Evolutionary conservation across 2,329 filamentous ascomycete species (phyloP).

Genomic region (Claviceps digitariae): DNA sequence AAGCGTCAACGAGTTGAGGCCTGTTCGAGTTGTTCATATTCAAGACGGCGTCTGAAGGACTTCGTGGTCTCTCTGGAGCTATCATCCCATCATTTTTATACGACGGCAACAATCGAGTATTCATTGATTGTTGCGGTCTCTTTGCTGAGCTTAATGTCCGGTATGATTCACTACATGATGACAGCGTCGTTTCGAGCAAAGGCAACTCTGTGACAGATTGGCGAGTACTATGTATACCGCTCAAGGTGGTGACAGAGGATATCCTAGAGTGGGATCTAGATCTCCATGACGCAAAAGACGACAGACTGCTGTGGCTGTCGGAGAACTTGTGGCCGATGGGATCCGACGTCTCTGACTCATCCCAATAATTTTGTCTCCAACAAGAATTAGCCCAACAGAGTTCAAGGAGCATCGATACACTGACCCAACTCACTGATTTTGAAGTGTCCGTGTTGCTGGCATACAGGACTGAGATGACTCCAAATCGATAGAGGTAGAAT

Average conservation of each 20-base stretch:
- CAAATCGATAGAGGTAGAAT: conserved; percentile 11
- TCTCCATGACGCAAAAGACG: conserved; percentile 33
- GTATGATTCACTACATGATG: conserved; percentile 12
- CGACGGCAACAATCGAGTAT: background rate
- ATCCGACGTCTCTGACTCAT: conserved; percentile 4
- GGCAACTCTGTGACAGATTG: conserved; percentile 24
- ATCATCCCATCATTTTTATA: background rate
- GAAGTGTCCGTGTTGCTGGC: background rate
- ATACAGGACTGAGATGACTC: conserved; percentile 1
- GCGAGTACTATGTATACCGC: conserved; percentile 23
- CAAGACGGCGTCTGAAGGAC: conserved; percentile 16
- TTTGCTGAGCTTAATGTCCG: conserved; percentile 4
- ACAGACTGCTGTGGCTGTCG: conserved; percentile 38
- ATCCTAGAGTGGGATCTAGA: conserved; percentile 37
- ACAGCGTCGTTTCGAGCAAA: conserved; percentile 23
- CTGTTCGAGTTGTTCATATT: conserved; percentile 6
- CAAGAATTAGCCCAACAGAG: background rate
- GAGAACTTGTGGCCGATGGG: conserved; percentile 22
- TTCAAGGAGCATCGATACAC: background rate
- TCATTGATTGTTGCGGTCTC: background rate
- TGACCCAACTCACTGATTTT: conserved; percentile 3
- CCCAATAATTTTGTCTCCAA: conserved; percentile 3
- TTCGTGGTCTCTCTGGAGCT: conserved; percentile 4
- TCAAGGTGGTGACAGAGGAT: conserved; percentile 39
- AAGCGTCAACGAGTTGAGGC: background rate